Base-by-base conservation (phyloP, 495 filamentous ascomycete species). In the Talaromyces thailandensis region DNA sequence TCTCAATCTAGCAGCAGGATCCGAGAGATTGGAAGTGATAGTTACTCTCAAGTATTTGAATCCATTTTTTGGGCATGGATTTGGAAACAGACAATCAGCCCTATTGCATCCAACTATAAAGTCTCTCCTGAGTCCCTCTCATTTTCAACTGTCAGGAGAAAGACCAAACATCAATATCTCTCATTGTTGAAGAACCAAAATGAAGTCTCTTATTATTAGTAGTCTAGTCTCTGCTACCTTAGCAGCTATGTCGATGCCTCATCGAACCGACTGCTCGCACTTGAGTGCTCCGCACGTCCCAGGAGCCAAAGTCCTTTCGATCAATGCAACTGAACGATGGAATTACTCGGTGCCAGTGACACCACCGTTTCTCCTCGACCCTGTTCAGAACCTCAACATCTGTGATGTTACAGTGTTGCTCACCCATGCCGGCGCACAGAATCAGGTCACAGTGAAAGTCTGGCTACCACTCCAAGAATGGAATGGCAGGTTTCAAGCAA, bases 361-460 rank as follows among this genome's bases (percentile, higher is more conserved):
- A 6, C 56, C 26, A 40, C 56, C 56, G 23, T 58, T 58, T 24
- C 56, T 58, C 14, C 29, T 40, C 21, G 37, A 29, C 21, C 28
- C 31, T 23, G 31, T 58, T 5, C 16, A 31, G n/a, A 23, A 18
- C 12, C 35, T 74, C 57, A 71, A 58, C 31, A 71, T 79, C 62
- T 82, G 78, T 67, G 73, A 79, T 60, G 68, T 79, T 29, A 77
- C 71, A 3, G 69, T 81, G 0, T 69, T 72, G 0, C 72, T 77
- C 66, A 81, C 75, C 0, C 78, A 81, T 62, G 73, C 75, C 0
- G 78, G 76, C 1, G 61, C 69, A 45, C 60, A 72, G 29, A 75
- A 81, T 58, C 64, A 23, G 4, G 64, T 81, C n/a, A 60, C 63
- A 23, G 71, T 71, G 12, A 63, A 71, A 28, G 62, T 75, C 6